These are phyloP conservation scores for Melastoma malabathricum DNA, from an alignment of 345 rosid genomes.

Conservation along the genomic window DNA sequence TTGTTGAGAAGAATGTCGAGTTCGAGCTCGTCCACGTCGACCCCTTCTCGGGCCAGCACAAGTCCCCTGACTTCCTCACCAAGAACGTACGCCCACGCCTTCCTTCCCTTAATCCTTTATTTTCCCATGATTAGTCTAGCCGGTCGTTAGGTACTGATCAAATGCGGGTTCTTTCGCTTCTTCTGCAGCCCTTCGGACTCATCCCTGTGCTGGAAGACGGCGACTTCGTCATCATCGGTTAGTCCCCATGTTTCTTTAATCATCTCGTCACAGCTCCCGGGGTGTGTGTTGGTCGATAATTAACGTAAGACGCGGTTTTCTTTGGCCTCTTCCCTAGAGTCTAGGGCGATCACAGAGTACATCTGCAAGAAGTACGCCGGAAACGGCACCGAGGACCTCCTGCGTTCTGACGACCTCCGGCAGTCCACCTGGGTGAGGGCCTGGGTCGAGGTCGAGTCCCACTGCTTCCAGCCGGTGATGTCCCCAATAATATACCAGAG, in stretches of 20 bases:
- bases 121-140: background rate
- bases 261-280: too few species aligned
- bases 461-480: conserved; percentile 44
- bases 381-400: conserved; percentile 45
- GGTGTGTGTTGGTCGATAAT: background rate
- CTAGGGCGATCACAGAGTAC: conserved; percentile 64
- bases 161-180: background rate
- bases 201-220: conserved; percentile 78
- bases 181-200: conserved; percentile 67
- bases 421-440: conserved; percentile 48
- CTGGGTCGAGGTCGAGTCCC: conserved; percentile 73
- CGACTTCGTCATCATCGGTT: conserved; percentile 67
- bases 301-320: too few species aligned
- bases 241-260: background rate
- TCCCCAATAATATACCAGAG: conserved; percentile 35
- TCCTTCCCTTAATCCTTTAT: background rate
- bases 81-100: conserved; percentile 28
- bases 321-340: conserved; percentile 24
- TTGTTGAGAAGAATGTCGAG: conserved; percentile 54
- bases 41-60: conserved; percentile 56
- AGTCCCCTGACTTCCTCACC: conserved; percentile 42
- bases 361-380: conserved; percentile 47
- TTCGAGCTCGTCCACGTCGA: conserved; percentile 59
- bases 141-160: background rate
- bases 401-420: conserved; percentile 23